Base-by-base conservation (phyloP, 2,329 filamentous ascomycete species). In the Aspergillus fijiensis region DNA sequence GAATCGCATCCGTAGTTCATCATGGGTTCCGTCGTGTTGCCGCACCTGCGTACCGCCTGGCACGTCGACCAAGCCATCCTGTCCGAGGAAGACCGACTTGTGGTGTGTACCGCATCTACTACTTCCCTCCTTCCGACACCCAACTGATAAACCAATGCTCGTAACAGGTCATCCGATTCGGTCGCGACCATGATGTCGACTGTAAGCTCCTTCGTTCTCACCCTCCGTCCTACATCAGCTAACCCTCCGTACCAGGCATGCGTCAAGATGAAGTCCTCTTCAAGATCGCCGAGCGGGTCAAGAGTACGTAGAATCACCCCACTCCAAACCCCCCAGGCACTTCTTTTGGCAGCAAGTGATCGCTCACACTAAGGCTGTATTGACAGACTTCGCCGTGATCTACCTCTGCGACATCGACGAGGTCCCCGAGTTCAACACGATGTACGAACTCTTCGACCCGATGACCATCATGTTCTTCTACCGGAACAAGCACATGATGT, bases 61-160 rank as follows among this genome's bases (percentile, higher is more conserved):
- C 95, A 99, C 77, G 95, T 99, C 72, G 95, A 98, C 82, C 93
- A 98, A 80, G 92, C 93, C 65, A 97, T 97, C 73, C 87, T 91
- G 72, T 85, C 84, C 49, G 93, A 98, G 79, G 92, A 96, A 74
- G 94, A 98, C 73, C 89, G 94, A 52, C 87, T 97, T 39, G 73
- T 74, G 49, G 70, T 68, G 51, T n/a, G 61, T 59, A 55, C 45
- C 9, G 49, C 23, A 2, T 35, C 42, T 23, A 23, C 23, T 23
- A 23, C 23, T 23, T n/a, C 14, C 7, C 27, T 33, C 12, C 33
- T 35, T 3, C 25, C 5, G 19, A 25, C 35, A 51, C 49, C 19
- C n/a, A 49, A 33, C 49, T 21, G 51, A 56, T 10, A 23, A 63
- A 21, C 51, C 14, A 23, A 39, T 2, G 3, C 10, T 12, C 31